Evolutionary conservation across 441 rosid genomes (phyloP).

Genomic region (Pelargonium australe): DNA sequence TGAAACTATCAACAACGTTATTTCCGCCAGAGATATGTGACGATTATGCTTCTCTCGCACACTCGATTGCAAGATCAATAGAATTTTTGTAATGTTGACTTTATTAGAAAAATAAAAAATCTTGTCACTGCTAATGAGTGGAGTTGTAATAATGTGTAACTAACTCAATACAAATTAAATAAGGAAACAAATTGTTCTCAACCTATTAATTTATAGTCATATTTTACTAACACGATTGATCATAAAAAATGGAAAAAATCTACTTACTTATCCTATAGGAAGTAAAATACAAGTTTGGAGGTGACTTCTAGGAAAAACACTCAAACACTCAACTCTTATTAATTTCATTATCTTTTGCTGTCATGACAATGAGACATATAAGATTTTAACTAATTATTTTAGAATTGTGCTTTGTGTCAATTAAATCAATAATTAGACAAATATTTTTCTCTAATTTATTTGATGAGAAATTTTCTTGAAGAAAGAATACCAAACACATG

Average conservation of each 20-base stretch:
- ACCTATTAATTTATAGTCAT: not conserved
- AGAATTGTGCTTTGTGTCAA: too few relatives aligned
- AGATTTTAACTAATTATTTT: not conserved
- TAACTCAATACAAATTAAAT: not conserved
- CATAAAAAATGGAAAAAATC: not conserved
- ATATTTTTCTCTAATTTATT: too few relatives aligned
- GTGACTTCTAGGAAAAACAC: not conserved
- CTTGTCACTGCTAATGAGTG: not conserved
- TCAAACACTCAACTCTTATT: not conserved
- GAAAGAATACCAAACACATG: too few relatives aligned
- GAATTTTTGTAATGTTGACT: too few relatives aligned
- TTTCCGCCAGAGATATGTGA: too few relatives aligned
- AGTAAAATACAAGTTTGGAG: not conserved
- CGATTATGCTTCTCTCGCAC: too few relatives aligned
- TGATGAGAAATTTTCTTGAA: too few relatives aligned
- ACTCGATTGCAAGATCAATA: too few relatives aligned
- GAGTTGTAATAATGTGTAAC: slow-evolving; percentile 6
- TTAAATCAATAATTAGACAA: not conserved
- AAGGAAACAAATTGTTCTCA: too few relatives aligned
- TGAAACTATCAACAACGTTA: too few relatives aligned
- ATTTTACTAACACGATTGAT: not conserved
- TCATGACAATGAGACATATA: not conserved
- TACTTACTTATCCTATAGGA: too few relatives aligned
- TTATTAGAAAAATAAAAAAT: too few relatives aligned
- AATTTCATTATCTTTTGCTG: slow-evolving; percentile 9